phyloP scores from a whole-genome alignment of 164 flowering plant species.

The Macadamia tetraphylla region DNA sequence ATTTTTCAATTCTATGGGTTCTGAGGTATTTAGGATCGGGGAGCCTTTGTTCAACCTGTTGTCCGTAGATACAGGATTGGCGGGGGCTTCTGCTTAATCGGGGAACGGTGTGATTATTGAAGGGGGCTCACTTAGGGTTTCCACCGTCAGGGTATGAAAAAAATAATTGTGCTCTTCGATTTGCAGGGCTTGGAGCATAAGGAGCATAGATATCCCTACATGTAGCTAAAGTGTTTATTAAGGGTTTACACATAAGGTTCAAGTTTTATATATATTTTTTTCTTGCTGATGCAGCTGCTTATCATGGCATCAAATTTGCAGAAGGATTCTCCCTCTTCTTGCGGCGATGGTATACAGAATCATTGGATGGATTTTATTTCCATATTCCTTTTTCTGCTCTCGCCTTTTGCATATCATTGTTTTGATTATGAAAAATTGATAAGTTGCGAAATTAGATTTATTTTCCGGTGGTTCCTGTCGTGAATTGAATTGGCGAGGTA shows the following conservation, averaged over 20 bases:
- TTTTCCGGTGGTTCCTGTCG: neutral
- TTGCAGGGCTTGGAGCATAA: neutral
- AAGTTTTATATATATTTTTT: neutral
- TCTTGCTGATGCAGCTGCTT: constrained; percentile 5
- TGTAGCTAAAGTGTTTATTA: neutral
- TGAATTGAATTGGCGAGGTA: too few relatives aligned
- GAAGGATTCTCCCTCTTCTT: constrained; percentile 20
- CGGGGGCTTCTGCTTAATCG: neutral
- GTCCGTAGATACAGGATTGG: neutral
- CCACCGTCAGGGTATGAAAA: neutral
- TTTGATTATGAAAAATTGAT: neutral
- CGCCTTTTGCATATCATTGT: neutral
- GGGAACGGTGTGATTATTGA: too few relatives aligned
- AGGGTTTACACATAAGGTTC: neutral
- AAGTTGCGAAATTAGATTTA: neutral
- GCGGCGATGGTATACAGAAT: constrained; percentile 7
- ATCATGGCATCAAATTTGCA: constrained; percentile 28
- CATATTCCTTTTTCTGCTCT: neutral
- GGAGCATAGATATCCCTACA: neutral
- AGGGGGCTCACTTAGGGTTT: neutral
- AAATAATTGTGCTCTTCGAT: neutral
- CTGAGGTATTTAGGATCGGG: neutral
- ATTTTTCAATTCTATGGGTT: neutral
- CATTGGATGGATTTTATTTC: neutral
- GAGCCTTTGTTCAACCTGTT: neutral